Evolutionary conservation across 108 stramenopile genomes (phyloP).

Genomic region (Conticribra guillardii): DNA sequence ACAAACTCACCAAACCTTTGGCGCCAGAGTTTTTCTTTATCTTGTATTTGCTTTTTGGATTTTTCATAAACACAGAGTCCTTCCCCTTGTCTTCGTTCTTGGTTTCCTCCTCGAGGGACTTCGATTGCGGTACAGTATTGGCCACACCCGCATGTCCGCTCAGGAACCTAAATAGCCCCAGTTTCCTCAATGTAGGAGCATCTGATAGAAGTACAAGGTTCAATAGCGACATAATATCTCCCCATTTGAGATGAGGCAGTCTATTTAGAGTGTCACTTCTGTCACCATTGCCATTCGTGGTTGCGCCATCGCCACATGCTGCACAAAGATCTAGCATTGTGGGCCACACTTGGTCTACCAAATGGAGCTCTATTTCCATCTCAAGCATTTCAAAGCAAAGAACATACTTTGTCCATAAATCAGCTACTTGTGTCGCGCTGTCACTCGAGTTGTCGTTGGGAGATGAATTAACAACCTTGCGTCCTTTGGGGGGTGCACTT

Average conservation of each 20-base stretch:
- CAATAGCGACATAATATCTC: conserved; percentile 70
- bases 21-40: conserved; percentile 29
- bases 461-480: conserved; percentile 3
- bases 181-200: conserved; percentile 71
- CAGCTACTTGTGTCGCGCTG: neutral
- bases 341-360: conserved; percentile 86
- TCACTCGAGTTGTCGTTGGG: conserved; percentile 11
- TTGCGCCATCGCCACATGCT: conserved; percentile 2
- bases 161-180: conserved; percentile 73
- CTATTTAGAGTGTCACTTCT: neutral
- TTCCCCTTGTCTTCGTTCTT: conserved; percentile 7
- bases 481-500: neutral
- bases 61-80: conserved; percentile 37
- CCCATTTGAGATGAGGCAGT: conserved; percentile 54
- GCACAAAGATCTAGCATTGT: conserved; percentile 58
- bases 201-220: conserved; percentile 68
- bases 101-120: conserved; percentile 2
- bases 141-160: conserved; percentile 57
- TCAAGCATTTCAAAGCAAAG: conserved; percentile 81
- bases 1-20: no score
- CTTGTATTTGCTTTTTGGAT: conserved; percentile 36
- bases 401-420: conserved; percentile 74
- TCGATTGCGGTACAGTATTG: conserved; percentile 11
- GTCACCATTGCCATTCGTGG: neutral
- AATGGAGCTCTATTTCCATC: conserved; percentile 84